Conservation (phyloP, 257 asterid genomes). For the Cordia subcordata region DNA sequence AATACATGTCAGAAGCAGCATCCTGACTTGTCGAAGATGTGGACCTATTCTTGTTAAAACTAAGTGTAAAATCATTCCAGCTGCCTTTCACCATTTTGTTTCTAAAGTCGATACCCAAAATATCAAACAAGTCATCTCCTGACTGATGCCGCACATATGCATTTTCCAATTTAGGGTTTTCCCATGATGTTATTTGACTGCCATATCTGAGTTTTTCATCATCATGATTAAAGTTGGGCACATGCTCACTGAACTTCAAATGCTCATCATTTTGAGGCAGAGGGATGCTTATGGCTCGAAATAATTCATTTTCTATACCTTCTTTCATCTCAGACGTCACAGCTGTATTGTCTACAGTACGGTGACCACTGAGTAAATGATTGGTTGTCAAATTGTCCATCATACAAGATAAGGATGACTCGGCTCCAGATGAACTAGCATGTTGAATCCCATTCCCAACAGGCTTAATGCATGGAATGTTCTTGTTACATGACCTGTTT, state of each 20-base stretch:
- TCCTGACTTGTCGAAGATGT: conserved; percentile 25
- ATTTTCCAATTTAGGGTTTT: conserved; percentile 29
- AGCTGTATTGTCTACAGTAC: conserved; percentile 15
- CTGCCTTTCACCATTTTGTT: conserved; percentile 44
- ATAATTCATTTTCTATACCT: conserved; percentile 25
- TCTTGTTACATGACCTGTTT: conserved; percentile 18
- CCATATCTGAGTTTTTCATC: conserved; percentile 27
- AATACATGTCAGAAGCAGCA: conserved; percentile 32
- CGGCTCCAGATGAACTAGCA: conserved; percentile 25
- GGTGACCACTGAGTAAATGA: conserved; percentile 18
- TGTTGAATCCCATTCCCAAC: conserved; percentile 16
- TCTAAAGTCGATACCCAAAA: conserved; percentile 79
- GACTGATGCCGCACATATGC: conserved; percentile 22
- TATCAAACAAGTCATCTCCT: conserved; percentile 77
- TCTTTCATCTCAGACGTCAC: conserved; percentile 19
- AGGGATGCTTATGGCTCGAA: conserved; percentile 27
- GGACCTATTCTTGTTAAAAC: conserved; percentile 19
- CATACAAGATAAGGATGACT: conserved; percentile 23
- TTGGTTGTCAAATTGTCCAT: conserved; percentile 20
- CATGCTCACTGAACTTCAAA: conserved; percentile 24
- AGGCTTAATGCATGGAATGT: conserved; percentile 12
- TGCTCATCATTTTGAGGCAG: conserved; percentile 17
- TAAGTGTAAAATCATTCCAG: conserved; percentile 33
- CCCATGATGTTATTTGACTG: conserved; percentile 16
- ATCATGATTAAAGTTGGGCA: conserved; percentile 25